These are phyloP conservation scores for Ogataea pini DNA, from an alignment of 805 yeast genomes.

Conservation along the genomic window DNA sequence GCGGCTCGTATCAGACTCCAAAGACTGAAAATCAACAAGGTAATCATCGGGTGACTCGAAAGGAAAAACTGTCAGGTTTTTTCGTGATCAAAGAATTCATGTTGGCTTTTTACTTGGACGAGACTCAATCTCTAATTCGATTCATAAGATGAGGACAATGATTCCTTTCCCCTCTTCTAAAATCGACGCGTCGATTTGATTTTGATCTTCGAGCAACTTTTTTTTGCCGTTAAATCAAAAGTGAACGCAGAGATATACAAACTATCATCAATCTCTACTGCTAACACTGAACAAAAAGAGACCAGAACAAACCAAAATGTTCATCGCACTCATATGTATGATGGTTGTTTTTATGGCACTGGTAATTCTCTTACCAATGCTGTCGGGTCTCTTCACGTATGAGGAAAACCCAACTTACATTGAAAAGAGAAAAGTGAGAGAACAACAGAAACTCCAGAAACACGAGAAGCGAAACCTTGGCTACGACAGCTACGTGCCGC, in stretches of 20 bases:
- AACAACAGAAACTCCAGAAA: slow-evolving; percentile 8
- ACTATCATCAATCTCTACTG: too few relatives aligned
- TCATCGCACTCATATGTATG: slow-evolving; percentile 19
- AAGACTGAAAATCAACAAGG: too few relatives aligned
- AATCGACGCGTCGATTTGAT: background rate
- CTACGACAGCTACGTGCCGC: slow-evolving; percentile 31
- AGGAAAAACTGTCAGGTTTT: too few relatives aligned
- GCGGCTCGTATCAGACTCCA: too few relatives aligned
- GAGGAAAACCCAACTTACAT: slow-evolving; percentile 29
- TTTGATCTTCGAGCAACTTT: background rate
- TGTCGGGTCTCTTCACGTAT: slow-evolving; percentile 32
- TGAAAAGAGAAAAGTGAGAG: slow-evolving; percentile 15
- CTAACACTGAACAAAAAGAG: too few relatives aligned
- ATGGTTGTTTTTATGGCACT: slow-evolving; percentile 25
- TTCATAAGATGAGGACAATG: too few relatives aligned
- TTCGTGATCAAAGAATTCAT: too few relatives aligned
- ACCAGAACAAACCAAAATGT: slow-evolving; percentile 8
- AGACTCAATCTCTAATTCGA: too few relatives aligned
- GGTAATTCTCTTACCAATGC: slow-evolving; percentile 28
- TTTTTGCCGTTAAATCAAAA: background rate
- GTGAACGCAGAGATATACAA: background rate
- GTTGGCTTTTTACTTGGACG: too few relatives aligned
- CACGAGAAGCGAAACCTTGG: background rate
- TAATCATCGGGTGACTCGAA: too few relatives aligned
- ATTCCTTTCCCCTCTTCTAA: background rate